Conservation (phyloP, 331 rosid genomes). For the Telfairia occidentalis region DNA sequence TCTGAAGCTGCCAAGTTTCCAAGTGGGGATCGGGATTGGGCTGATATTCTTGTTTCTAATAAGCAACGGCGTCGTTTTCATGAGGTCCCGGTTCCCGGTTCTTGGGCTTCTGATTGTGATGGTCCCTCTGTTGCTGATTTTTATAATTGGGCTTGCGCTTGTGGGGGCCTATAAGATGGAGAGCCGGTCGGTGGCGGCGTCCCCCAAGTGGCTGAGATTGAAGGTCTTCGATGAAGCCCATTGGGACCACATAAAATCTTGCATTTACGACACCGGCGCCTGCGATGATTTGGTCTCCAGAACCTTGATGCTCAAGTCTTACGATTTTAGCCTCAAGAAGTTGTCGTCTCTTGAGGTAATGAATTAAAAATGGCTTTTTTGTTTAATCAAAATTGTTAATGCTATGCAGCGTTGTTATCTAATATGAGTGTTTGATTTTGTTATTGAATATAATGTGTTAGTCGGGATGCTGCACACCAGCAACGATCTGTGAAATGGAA, state of each 20-base stretch:
- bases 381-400: no score
- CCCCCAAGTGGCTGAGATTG: slow-evolving; percentile 22
- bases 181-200: slow-evolving; percentile 13
- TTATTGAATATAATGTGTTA: not conserved
- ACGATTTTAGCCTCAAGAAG: slow-evolving; percentile 6
- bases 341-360: slow-evolving; percentile 22
- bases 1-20: slow-evolving; percentile 9
- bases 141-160: slow-evolving; percentile 20
- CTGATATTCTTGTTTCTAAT: slow-evolving; percentile 10
- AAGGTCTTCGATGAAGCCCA: slow-evolving; percentile 1
- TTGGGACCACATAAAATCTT: slow-evolving; percentile 17
- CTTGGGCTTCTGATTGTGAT: slow-evolving; percentile 15
- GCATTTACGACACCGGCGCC: slow-evolving; percentile 15
- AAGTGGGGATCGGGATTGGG: slow-evolving; percentile 3
- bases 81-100: slow-evolving; percentile 13
- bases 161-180: slow-evolving; percentile 17
- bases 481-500: slow-evolving; percentile 18
- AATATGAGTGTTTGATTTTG: no score
- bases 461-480: slow-evolving; percentile 28
- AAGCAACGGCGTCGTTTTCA: slow-evolving; percentile 11
- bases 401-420: no score
- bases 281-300: slow-evolving; percentile 14
- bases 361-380: no score
- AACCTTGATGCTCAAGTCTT: slow-evolving; percentile 14
- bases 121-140: slow-evolving; percentile 14